Percentiles rank a stretch among this genome's conserved stretches.
Conservation (phyloP, 2,329 filamentous ascomycete species). For the Monosporascus sp. region DNA sequence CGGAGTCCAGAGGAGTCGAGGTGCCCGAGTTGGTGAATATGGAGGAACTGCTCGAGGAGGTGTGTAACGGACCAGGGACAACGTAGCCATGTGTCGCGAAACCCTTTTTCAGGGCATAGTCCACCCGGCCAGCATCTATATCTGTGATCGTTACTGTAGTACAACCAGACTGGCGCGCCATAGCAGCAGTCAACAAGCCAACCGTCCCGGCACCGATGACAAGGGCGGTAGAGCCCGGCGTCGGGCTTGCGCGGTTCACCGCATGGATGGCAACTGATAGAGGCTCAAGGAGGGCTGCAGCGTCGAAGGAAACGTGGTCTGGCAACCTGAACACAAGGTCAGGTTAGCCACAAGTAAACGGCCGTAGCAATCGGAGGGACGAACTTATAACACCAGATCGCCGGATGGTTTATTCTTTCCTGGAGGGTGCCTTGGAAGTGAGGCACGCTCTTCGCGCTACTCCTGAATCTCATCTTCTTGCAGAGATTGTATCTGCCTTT, state of each 20-base stretch:
- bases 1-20: constrained; percentile 40
- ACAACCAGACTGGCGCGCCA: constrained; percentile 57
- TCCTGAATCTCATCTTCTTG: constrained; percentile 56
- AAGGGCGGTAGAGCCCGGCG: constrained; percentile 51
- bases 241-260: constrained; percentile 48
- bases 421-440: constrained; percentile 60
- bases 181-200: constrained; percentile 57
- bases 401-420: constrained; percentile 58
- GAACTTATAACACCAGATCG: constrained; percentile 57
- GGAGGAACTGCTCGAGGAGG: constrained; percentile 39
- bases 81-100: constrained; percentile 57
- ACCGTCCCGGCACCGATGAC: constrained; percentile 62
- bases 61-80: constrained; percentile 39
- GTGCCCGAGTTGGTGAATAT: constrained; percentile 38
- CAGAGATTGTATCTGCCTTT: constrained; percentile 57
- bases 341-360: constrained; percentile 8
- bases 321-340: constrained; percentile 42
- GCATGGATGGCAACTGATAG: constrained; percentile 59
- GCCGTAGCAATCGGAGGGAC: constrained; percentile 13
- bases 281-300: constrained; percentile 56
- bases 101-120: constrained; percentile 52
- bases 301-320: constrained; percentile 52
- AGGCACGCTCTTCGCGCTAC: constrained; percentile 57
- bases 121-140: constrained; percentile 53
- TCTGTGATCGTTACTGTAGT: constrained; percentile 56